Percentiles rank a stretch among this genome's conserved stretches.
These are phyloP conservation scores for Chrysanthemum seticuspe DNA, from an alignment of 129 eudicot species.

Conservation along the genomic window DNA sequence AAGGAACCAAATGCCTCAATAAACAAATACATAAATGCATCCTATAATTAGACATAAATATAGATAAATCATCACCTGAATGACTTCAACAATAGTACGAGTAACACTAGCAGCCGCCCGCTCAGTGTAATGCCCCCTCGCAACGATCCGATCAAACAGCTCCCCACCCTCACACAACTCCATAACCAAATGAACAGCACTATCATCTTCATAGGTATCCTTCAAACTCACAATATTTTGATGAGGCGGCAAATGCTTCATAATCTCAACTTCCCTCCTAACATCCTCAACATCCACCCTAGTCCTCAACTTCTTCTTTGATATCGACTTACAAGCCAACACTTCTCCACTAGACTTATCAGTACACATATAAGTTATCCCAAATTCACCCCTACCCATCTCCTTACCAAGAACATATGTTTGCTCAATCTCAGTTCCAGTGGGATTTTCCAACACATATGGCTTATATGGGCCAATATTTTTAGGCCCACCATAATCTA, in stretches of 20 bases:
- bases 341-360: conserved; percentile 56
- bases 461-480: conserved; percentile 37
- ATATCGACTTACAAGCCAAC: conserved; percentile 76
- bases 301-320: conserved; percentile 81
- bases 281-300: conserved; percentile 87
- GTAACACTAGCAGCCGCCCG: conserved; percentile 83
- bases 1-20: neutral
- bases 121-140: conserved; percentile 87
- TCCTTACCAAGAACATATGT: conserved; percentile 69
- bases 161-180: conserved; percentile 94
- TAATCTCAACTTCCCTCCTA: conserved; percentile 83
- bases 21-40: neutral
- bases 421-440: conserved; percentile 61
- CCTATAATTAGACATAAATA: neutral
- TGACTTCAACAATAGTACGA: conserved; percentile 77
- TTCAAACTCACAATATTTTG: conserved; percentile 70
- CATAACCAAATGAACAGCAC: conserved; percentile 85
- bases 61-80: conserved; percentile 55
- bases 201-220: conserved; percentile 84
- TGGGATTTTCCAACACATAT: conserved; percentile 64
- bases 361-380: conserved; percentile 76
- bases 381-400: conserved; percentile 87
- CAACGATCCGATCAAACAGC: conserved; percentile 84
- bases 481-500: conserved; percentile 41
- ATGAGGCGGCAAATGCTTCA: conserved; percentile 77